Percentiles rank a stretch among this genome's conserved stretches.
Evolutionary conservation across 306 rosid genomes (phyloP).

Genomic region (Begonia loranthoides): DNA sequence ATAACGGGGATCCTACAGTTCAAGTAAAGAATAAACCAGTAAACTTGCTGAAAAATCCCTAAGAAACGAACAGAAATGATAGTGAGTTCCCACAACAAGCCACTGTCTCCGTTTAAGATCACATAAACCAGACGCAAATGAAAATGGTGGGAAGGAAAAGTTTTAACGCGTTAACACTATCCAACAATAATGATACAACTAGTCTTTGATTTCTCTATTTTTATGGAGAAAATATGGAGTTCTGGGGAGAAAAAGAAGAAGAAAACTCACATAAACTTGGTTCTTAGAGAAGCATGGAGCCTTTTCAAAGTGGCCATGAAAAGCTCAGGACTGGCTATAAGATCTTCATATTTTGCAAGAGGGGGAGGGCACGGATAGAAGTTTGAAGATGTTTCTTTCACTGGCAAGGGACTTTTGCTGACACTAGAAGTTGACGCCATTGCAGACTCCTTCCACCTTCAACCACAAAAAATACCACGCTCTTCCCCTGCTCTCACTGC

Average conservation of each 20-base stretch:
- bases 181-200: too few species aligned
- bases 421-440: conserved; percentile 65
- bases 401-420: conserved; percentile 23
- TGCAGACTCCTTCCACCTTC: conserved; percentile 9
- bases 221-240: too few species aligned
- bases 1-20: conserved; percentile 57
- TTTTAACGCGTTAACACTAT: too few species aligned
- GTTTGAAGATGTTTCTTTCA: conserved; percentile 26
- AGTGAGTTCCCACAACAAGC: too few species aligned
- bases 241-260: neutral
- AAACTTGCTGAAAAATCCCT: too few species aligned
- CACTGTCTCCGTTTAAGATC: too few species aligned
- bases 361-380: conserved; percentile 41
- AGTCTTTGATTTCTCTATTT: too few species aligned
- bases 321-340: conserved; percentile 33
- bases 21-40: neutral
- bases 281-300: conserved; percentile 57
- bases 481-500: conserved; percentile 15
- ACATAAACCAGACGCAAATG: too few species aligned
- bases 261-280: conserved; percentile 72
- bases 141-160: too few species aligned
- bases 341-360: conserved; percentile 42
- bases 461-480: conserved; percentile 2
- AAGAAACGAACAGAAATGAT: too few species aligned
- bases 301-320: conserved; percentile 57